These are phyloP conservation scores for Hymenoscyphus scutula DNA, from an alignment of 2,329 filamentous ascomycete genomes.

Conservation along the genomic window DNA sequence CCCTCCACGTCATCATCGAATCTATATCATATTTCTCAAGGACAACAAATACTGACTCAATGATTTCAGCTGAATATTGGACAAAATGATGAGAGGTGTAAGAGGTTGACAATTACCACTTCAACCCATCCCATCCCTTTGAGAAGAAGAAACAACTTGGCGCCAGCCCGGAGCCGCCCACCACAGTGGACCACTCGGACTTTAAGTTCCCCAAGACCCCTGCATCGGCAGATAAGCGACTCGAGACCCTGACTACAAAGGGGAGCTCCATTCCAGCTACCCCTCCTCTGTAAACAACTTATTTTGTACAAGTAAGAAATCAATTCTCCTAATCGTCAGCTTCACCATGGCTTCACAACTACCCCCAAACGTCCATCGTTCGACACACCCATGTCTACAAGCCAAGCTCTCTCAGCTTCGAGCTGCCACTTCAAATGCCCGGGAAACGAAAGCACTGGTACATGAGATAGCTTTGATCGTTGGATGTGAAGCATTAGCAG, in stretches of 20 bases:
- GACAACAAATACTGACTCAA: background rate
- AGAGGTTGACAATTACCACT: background rate
- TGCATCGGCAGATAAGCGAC: background rate
- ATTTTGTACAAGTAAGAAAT: background rate
- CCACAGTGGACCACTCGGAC: slow-evolving; percentile 14
- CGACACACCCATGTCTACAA: slow-evolving; percentile 77
- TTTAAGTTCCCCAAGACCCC: background rate
- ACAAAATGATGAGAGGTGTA: background rate
- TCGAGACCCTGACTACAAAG: background rate
- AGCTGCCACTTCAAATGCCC: slow-evolving; percentile 64
- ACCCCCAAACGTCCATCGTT: slow-evolving; percentile 70
- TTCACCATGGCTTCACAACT: slow-evolving; percentile 39
- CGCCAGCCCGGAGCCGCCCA: background rate
- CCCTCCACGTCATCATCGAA: background rate
- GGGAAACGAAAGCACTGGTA: slow-evolving; percentile 77
- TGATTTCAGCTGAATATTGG: background rate
- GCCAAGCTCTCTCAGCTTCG: slow-evolving; percentile 90
- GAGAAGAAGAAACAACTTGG: background rate
- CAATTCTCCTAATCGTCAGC: background rate
- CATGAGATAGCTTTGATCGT: slow-evolving; percentile 85
- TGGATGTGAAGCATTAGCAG: slow-evolving; percentile 74
- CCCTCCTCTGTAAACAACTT: background rate
- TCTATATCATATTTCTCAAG: background rate
- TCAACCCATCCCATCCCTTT: background rate
- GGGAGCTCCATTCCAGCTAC: slow-evolving; percentile 1